These are phyloP conservation scores for Myriosclerotinia duriaeana DNA, from an alignment of 2,329 filamentous ascomycete genomes.

Conservation along the genomic window DNA sequence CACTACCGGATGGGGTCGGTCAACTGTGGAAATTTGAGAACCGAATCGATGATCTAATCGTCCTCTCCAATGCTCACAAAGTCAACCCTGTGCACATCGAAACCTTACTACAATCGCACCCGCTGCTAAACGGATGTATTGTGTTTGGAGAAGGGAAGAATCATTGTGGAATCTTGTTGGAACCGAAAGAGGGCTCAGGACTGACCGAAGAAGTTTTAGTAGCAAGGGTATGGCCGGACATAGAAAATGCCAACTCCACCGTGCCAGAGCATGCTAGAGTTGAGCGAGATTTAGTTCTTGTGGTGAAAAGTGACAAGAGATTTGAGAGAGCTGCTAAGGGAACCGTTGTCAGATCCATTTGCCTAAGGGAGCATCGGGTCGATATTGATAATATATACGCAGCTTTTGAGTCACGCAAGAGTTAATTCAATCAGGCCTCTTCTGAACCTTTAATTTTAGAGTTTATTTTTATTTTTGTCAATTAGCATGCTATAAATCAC, in stretches of 20 bases:
- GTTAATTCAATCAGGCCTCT: accelerated
- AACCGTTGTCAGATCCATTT: slow-evolving; percentile 21
- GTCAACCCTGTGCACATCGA: slow-evolving; percentile 47
- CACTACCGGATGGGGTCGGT: slow-evolving; percentile 25
- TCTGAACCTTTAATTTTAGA: neutral
- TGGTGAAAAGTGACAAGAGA: slow-evolving; percentile 23
- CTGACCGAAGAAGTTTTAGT: slow-evolving; percentile 23
- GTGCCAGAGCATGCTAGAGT: slow-evolving; percentile 31
- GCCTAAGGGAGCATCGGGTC: neutral
- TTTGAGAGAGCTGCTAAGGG: slow-evolving; percentile 29
- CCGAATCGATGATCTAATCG: slow-evolving; percentile 44
- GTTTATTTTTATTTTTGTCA: too few species aligned
- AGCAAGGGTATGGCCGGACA: slow-evolving; percentile 26
- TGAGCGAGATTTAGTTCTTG: slow-evolving; percentile 25
- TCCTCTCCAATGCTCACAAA: slow-evolving; percentile 48
- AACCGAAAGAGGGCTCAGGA: slow-evolving; percentile 22
- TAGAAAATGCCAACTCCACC: slow-evolving; percentile 27
- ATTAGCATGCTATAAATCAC: too few species aligned
- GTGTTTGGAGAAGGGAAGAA: slow-evolving; percentile 41
- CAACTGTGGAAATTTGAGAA: slow-evolving; percentile 42
- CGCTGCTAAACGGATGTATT: slow-evolving; percentile 38
- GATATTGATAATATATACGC: slow-evolving; percentile 38
- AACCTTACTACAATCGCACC: slow-evolving; percentile 41
- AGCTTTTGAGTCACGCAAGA: neutral
- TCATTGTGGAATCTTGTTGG: slow-evolving; percentile 28